Evolutionary conservation across 2,329 filamentous ascomycete species (phyloP).

Genomic region (Phoma sp.): DNA sequence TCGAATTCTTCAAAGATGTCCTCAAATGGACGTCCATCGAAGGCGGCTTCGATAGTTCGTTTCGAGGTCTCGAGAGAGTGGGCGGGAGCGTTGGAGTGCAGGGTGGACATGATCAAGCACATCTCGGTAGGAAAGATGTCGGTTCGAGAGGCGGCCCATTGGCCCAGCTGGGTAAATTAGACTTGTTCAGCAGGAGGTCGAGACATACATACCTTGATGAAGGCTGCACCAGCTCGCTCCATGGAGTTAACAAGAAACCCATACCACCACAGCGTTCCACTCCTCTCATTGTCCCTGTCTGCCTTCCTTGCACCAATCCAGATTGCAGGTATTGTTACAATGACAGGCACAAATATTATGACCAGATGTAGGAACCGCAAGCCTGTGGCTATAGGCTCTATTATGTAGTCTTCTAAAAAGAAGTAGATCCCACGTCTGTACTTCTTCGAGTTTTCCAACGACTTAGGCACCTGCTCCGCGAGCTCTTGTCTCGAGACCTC

Average conservation of each 20-base stretch:
- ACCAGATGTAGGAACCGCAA: slow-evolving; percentile 86
- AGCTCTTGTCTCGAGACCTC: slow-evolving; percentile 80
- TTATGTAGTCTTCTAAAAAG: slow-evolving; percentile 73
- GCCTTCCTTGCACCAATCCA: slow-evolving; percentile 74
- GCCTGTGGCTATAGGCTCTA: slow-evolving; percentile 84
- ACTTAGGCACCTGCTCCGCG: slow-evolving; percentile 67
- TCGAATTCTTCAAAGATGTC: slow-evolving; percentile 98
- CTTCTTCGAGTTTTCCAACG: slow-evolving; percentile 65
- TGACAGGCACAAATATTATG: slow-evolving; percentile 88
- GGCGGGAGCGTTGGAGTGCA: slow-evolving; percentile 93
- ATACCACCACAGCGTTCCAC: slow-evolving; percentile 94
- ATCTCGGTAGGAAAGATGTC: slow-evolving; percentile 95
- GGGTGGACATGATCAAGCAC: slow-evolving; percentile 89
- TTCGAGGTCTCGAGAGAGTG: slow-evolving; percentile 84
- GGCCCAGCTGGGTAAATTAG: slow-evolving; percentile 70
- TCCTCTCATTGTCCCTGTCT: slow-evolving; percentile 73
- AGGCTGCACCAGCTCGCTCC: slow-evolving; percentile 92
- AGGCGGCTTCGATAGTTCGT: slow-evolving; percentile 78
- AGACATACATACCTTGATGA: slow-evolving; percentile 78
- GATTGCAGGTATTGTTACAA: slow-evolving; percentile 77
- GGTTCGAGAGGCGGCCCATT: slow-evolving; percentile 96
- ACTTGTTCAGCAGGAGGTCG: background rate
- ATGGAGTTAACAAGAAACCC: slow-evolving; percentile 82
- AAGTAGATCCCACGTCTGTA: slow-evolving; percentile 66
- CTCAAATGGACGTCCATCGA: slow-evolving; percentile 78